Evolutionary conservation across 345 rosid genomes (phyloP).

Genomic region (Lumnitzera racemosa): DNA sequence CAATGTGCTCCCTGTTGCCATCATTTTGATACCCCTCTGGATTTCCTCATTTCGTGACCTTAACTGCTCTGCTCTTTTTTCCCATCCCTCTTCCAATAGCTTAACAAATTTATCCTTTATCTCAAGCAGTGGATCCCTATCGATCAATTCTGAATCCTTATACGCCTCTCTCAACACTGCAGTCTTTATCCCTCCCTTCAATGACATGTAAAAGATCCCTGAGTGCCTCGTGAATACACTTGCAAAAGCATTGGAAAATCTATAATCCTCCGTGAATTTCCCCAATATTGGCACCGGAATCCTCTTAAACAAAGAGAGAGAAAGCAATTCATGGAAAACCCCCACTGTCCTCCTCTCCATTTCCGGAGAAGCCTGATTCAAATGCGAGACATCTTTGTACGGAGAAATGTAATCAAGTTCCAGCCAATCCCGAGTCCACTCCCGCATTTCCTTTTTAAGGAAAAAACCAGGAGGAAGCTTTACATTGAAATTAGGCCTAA

Average conservation of each 20-base stretch:
- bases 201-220: slow-evolving; percentile 73
- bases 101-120: slow-evolving; percentile 65
- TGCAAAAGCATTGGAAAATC: slow-evolving; percentile 74
- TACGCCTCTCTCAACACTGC: slow-evolving; percentile 80
- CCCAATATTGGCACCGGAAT: slow-evolving; percentile 80
- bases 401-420: slow-evolving; percentile 82
- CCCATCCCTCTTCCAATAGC: slow-evolving; percentile 64
- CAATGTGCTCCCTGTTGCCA: slow-evolving; percentile 17
- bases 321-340: slow-evolving; percentile 71
- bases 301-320: slow-evolving; percentile 72
- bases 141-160: slow-evolving; percentile 43
- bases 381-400: slow-evolving; percentile 50
- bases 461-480: slow-evolving; percentile 63
- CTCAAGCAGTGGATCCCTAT: slow-evolving; percentile 57
- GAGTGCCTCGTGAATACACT: slow-evolving; percentile 83
- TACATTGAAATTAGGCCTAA: slow-evolving; percentile 57
- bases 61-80: slow-evolving; percentile 40
- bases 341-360: slow-evolving; percentile 92
- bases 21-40: slow-evolving; percentile 27
- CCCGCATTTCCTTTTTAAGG: slow-evolving; percentile 86
- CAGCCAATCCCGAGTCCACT: slow-evolving; percentile 88
- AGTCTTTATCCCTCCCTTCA: slow-evolving; percentile 82
- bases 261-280: slow-evolving; percentile 61
- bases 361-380: slow-evolving; percentile 63
- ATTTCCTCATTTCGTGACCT: slow-evolving; percentile 31